phyloP scores from a whole-genome alignment of 345 rosid genomes.

The Pseudoturritis turrita region DNA sequence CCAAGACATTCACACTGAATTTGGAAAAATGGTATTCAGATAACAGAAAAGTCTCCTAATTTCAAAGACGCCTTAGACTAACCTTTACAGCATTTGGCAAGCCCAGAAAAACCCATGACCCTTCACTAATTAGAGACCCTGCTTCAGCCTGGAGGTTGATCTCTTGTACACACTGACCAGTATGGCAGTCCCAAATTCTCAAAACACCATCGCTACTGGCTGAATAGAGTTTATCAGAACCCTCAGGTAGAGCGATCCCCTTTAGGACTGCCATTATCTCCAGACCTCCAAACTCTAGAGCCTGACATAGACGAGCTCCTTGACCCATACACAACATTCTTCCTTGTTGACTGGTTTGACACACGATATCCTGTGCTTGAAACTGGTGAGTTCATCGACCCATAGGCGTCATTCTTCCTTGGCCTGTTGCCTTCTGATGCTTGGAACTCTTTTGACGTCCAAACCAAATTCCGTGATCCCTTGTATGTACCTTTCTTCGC shows the following conservation, averaged over 20 bases:
- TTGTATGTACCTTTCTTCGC: constrained; percentile 1
- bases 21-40: too few species aligned
- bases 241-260: constrained; percentile 48
- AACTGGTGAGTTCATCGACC: neutral
- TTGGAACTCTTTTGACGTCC: constrained; percentile 10
- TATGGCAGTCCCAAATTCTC: constrained; percentile 48
- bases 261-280: constrained; percentile 8
- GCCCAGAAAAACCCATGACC: constrained; percentile 61
- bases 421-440: constrained; percentile 7
- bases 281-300: neutral
- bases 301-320: neutral
- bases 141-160: constrained; percentile 41
- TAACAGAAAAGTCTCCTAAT: neutral
- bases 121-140: constrained; percentile 48
- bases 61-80: neutral
- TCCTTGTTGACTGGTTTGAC: neutral
- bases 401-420: neutral
- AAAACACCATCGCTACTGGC: constrained; percentile 47
- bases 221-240: constrained; percentile 55
- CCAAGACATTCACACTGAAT: neutral
- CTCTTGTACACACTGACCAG: constrained; percentile 38
- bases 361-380: neutral
- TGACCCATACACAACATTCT: neutral
- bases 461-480: constrained; percentile 30
- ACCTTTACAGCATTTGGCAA: constrained; percentile 53